Conservation (phyloP, 768 basidiomycete genomes). For the Amanita subjunquillea region DNA sequence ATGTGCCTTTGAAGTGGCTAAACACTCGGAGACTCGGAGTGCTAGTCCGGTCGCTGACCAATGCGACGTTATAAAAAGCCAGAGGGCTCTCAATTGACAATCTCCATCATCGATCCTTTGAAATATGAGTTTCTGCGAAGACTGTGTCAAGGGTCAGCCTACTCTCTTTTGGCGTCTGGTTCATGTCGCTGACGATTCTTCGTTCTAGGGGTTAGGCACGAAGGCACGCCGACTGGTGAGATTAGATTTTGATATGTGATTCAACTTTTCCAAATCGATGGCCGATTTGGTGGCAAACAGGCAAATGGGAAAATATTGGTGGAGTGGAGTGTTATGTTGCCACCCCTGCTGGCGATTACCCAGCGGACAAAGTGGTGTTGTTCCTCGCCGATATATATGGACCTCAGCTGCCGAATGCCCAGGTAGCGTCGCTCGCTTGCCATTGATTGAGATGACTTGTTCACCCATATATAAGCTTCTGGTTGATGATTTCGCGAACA, state of each 20-base stretch:
- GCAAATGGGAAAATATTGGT: slow-evolving; percentile 33
- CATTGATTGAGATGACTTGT: not conserved
- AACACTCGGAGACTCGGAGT: too few species aligned
- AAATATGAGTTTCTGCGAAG: slow-evolving; percentile 5
- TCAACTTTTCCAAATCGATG: not conserved
- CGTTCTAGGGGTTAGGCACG: slow-evolving; percentile 1
- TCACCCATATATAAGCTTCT: slow-evolving; percentile 19
- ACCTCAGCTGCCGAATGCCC: slow-evolving; percentile 30
- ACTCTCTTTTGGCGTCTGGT: not conserved
- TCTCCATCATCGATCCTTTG: not conserved
- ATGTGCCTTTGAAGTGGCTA: too few species aligned
- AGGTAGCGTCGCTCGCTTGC: slow-evolving; percentile 19
- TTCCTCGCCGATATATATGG: slow-evolving; percentile 47
- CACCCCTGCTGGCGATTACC: slow-evolving; percentile 37
- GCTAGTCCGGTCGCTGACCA: not conserved
- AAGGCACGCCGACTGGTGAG: slow-evolving; percentile 5
- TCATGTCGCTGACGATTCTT: not conserved
- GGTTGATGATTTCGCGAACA: slow-evolving; percentile 32
- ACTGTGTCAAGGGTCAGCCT: slow-evolving; percentile 4
- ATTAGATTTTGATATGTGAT: not conserved
- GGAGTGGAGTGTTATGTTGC: slow-evolving; percentile 44
- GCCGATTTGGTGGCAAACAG: slow-evolving; percentile 16
- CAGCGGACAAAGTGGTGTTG: slow-evolving; percentile 47
- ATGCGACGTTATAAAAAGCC: not conserved
- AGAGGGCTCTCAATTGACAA: not conserved